Conservation (phyloP, 2,329 filamentous ascomycete genomes). For the Aureobasidium vineae region DNA sequence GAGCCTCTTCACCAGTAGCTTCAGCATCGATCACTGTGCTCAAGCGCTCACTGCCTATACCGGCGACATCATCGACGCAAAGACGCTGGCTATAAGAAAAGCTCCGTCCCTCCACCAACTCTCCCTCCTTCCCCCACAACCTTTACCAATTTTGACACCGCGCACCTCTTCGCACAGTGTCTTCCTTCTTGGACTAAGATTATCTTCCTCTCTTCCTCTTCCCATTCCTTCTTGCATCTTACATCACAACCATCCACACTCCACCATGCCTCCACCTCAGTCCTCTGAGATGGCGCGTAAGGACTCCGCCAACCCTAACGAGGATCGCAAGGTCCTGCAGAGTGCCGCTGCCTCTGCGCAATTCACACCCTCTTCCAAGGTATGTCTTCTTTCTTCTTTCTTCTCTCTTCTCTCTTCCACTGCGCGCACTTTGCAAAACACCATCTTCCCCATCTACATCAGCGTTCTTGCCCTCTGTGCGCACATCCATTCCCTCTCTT, state of each 20-base stretch:
- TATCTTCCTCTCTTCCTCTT: background rate
- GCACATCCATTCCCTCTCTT: too few relatives aligned
- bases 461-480: background rate
- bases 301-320: background rate
- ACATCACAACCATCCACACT: background rate
- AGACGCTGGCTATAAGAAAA: background rate
- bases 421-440: background rate
- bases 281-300: background rate
- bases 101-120: background rate
- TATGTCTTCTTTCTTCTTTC: constrained; percentile 6
- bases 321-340: background rate
- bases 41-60: background rate
- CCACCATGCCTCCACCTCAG: constrained; percentile 5
- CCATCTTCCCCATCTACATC: background rate
- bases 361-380: constrained; percentile 1
- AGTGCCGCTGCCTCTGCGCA: background rate
- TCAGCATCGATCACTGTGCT: background rate
- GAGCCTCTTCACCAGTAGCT: background rate
- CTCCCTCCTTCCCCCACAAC: background rate
- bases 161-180: background rate
- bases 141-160: background rate
- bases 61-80: background rate
- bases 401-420: background rate
- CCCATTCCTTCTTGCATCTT: background rate
- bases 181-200: constrained; percentile 1